Evolutionary conservation across 2,329 filamentous ascomycete species (phyloP).

Genomic region (Mycosphaerella sp.): DNA sequence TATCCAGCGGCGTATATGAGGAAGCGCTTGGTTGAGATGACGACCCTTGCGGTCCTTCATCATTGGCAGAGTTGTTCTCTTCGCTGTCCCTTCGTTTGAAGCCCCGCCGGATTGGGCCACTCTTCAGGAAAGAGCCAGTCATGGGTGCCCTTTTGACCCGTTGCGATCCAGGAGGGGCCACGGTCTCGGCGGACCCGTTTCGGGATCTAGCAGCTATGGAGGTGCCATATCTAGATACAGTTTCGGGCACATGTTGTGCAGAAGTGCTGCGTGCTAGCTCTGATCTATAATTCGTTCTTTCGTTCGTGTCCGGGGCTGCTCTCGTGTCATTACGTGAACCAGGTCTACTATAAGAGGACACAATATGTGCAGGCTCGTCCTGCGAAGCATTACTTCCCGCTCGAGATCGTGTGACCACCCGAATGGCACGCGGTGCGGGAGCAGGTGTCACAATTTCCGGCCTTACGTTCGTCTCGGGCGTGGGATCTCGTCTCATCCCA

Average conservation of each 20-base stretch:
- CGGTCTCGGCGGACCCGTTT: constrained; percentile 53
- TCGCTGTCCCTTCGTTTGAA: constrained; percentile 52
- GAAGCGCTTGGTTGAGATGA: constrained; percentile 27
- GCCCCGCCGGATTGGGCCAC: constrained; percentile 66
- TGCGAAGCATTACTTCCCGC: constrained; percentile 35
- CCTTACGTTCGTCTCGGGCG: constrained; percentile 26
- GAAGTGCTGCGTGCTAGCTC: constrained; percentile 32
- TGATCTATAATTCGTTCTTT: constrained; percentile 16
- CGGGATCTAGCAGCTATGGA: constrained; percentile 47
- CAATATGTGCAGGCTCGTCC: constrained; percentile 25
- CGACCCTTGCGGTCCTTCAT: constrained; percentile 30
- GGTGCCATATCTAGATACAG: constrained; percentile 33
- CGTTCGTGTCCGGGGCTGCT: constrained; percentile 18
- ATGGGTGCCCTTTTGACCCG: constrained; percentile 71
- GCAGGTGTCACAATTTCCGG: constrained; percentile 36
- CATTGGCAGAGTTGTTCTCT: constrained; percentile 39
- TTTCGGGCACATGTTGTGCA: constrained; percentile 48
- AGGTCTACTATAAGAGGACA: constrained; percentile 29
- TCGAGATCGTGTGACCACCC: constrained; percentile 27
- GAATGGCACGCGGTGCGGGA: constrained; percentile 28
- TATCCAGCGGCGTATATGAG: constrained; percentile 27
- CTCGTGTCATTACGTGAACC: constrained; percentile 27
- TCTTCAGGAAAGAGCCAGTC: constrained; percentile 71
- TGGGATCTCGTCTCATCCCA: constrained; percentile 29
- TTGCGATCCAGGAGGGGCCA: constrained; percentile 64